These are phyloP conservation scores for Amanita fuliginea DNA, from an alignment of 768 basidiomycete genomes.

Conservation along the genomic window DNA sequence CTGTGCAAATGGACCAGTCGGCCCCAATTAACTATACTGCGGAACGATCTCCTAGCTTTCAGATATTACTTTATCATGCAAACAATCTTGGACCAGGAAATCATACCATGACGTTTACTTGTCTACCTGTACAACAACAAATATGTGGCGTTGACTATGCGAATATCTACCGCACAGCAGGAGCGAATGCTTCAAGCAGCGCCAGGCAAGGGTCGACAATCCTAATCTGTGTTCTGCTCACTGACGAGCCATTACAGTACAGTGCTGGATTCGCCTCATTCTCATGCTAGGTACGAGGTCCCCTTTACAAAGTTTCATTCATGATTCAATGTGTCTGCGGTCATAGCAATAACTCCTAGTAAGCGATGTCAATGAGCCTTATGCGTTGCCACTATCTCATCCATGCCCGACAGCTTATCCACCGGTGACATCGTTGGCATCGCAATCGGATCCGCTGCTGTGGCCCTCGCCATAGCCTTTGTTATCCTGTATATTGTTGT, in stretches of 20 bases:
- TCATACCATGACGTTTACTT: constrained; percentile 3
- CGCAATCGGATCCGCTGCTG: not conserved
- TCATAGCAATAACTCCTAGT: not conserved
- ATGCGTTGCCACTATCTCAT: not conserved
- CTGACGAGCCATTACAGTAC: not conserved
- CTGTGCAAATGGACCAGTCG: not conserved
- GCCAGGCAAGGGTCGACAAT: not conserved
- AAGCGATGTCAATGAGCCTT: not conserved
- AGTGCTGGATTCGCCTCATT: too few relatives aligned
- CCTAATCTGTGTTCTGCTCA: not conserved
- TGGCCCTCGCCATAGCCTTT: not conserved
- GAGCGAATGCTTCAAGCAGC: not conserved
- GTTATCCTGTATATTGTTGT: not conserved
- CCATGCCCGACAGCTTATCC: not conserved
- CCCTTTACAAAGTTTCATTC: too few relatives aligned
- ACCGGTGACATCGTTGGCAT: constrained; percentile 4
- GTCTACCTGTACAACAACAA: not conserved
- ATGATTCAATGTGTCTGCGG: not conserved
- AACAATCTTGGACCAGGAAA: constrained; percentile 6
- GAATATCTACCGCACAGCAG: constrained; percentile 2
- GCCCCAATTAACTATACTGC: not conserved
- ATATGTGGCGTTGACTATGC: constrained; percentile 2
- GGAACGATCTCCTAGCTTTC: not conserved
- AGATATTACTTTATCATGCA: constrained; percentile 3
- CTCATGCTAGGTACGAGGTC: too few relatives aligned